Evolutionary conservation across 208 protist genomes (phyloP).

Genomic region (Angomonas deanei): DNA sequence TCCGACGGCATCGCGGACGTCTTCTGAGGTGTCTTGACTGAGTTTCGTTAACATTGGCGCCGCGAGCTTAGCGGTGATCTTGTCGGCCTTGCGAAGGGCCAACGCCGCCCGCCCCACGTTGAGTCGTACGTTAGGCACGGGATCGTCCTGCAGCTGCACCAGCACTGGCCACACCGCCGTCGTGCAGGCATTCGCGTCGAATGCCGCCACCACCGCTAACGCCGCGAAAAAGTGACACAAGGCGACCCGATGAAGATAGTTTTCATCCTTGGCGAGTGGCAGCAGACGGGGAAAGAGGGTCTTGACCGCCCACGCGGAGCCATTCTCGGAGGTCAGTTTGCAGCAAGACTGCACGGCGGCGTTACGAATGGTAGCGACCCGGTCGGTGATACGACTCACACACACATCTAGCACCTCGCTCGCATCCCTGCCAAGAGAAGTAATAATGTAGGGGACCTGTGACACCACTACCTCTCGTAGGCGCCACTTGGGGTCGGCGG

Average conservation of each 20-base stretch:
- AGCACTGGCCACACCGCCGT: conserved; percentile 61
- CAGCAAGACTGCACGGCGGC: conserved; percentile 80
- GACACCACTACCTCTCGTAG: conserved; percentile 81
- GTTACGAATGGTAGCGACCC: conserved; percentile 81
- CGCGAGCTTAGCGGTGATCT: conserved; percentile 36
- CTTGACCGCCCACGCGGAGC: conserved; percentile 45
- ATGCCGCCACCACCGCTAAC: conserved; percentile 36
- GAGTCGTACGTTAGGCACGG: conserved; percentile 79
- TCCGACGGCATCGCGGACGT: conserved; percentile 67
- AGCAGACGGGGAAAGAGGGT: conserved; percentile 67
- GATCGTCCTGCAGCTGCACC: conserved; percentile 49
- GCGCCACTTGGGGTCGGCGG: conserved; percentile 81
- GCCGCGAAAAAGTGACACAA: conserved; percentile 71
- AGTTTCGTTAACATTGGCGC: conserved; percentile 54
- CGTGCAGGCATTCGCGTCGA: conserved; percentile 47
- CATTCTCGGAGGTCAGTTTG: conserved; percentile 62
- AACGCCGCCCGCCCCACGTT: conserved; percentile 64
- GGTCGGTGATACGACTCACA: conserved; percentile 67
- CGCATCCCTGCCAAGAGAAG: conserved; percentile 50
- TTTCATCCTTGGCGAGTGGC: conserved; percentile 38
- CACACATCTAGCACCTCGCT: conserved; percentile 82
- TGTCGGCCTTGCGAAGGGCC: conserved; percentile 35
- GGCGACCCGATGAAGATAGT: conserved; percentile 77
- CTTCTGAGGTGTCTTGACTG: conserved; percentile 45
- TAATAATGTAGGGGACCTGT: conserved; percentile 82